Conservation (phyloP, 805 yeast species). For the Pichia ethanolica region DNA sequence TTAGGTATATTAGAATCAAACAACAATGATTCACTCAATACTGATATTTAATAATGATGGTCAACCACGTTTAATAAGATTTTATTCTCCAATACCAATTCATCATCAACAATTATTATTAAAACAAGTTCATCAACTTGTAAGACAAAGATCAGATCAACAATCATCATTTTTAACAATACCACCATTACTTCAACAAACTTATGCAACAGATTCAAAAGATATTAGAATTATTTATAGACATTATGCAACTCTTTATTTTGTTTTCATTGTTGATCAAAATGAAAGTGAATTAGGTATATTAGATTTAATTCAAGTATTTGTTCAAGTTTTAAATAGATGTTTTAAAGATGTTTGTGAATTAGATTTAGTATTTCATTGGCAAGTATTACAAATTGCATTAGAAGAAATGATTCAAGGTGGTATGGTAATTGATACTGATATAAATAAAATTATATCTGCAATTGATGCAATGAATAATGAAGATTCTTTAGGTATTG, state of each 20-base stretch:
- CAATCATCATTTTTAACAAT: conserved; percentile 89
- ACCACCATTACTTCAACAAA: conserved; percentile 51
- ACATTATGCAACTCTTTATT: conserved; percentile 92
- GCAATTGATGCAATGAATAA: conserved; percentile 70
- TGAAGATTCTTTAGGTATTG: conserved; percentile 26
- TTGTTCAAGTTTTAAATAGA: conserved; percentile 88
- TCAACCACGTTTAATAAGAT: conserved; percentile 80
- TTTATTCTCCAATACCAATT: conserved; percentile 85
- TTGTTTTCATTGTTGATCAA: conserved; percentile 91
- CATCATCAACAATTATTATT: conserved; percentile 73
- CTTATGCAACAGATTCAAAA: conserved; percentile 41
- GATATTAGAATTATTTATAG: conserved; percentile 86
- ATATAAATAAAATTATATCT: conserved; percentile 68
- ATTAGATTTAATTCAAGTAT: conserved; percentile 88
- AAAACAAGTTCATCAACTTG: conserved; percentile 73
- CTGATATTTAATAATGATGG: conserved; percentile 70
- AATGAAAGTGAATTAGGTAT: conserved; percentile 95
- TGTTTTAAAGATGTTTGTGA: conserved; percentile 95
- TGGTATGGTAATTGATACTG: conserved; percentile 96
- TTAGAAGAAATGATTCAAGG: conserved; percentile 92
- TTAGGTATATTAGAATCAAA: too few species aligned
- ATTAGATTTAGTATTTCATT: conserved; percentile 92
- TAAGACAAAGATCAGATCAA: conserved; percentile 58
- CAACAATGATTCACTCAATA: conserved; percentile 23
- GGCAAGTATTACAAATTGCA: conserved; percentile 93